Evolutionary conservation across 202 grass and related monocot species (phyloP), one percentile per base, ranked within the genome.

Genomic region (Panicum hallii): DNA sequence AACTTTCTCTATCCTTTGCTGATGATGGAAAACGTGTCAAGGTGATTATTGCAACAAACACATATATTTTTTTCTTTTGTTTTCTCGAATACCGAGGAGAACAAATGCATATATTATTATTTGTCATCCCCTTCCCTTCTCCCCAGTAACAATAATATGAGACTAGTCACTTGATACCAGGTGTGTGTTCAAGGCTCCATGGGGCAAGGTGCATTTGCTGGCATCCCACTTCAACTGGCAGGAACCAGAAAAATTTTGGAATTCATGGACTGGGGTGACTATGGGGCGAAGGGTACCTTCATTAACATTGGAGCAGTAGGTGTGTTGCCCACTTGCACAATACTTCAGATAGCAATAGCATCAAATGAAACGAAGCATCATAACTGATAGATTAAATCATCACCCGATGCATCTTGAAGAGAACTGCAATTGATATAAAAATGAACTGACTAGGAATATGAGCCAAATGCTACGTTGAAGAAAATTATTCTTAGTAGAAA

Each of bases 171-270:
- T 82, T 72, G 49, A 81, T 86, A 75, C 81, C 83, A 98, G 95
- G 95, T 98, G 36, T 98, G 91, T 85, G 93, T 98, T 90, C 95
- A 98, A 92, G 95, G 95, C 38, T 90, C 95, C 67, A 98, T 98
- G 95, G 95, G 95, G 69, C 87, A 95, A 98, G 95, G 95, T 75
- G 90, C 93, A 87, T 85, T 98, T 89, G 81, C 93, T 83, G 95
- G 95, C 61, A 98, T 98, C 75, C 95, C 95, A 52, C 88, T 98
- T 84, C 95, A 98, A 78, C 93, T 98, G 49, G 95, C 95, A 73
- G 95, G 95, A 66, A 98, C 84, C 36, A 93, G 95, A 91, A 91
- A 95, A 87, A 93, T 95, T 80, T 81, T 98, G 85, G 95, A 98
- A 93, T 81, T 89, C 82, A 98, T 98, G 95, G 95, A 98, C 79